phyloP scores from a whole-genome alignment of 225 moss, liverwort and hornwort species.

The Pseudoscleropodium purum region DNA sequence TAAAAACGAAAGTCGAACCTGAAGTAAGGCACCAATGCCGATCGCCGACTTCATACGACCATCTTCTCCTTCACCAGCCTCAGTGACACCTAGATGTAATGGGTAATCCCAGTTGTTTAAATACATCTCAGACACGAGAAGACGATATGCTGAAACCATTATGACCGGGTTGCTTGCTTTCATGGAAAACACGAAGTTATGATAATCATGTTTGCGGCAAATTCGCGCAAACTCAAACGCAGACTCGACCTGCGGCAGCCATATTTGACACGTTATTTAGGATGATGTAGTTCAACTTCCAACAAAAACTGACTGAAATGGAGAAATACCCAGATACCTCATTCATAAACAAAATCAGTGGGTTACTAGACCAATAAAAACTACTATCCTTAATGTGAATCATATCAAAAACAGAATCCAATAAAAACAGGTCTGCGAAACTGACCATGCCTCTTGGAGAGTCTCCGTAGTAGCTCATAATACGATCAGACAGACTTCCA shows the following conservation, averaged over 20 bases:
- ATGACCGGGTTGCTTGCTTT: slow-evolving; percentile 99
- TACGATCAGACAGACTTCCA: slow-evolving; percentile 95
- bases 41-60: slow-evolving; percentile 99
- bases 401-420: neutral
- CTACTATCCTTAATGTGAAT: neutral
- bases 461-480: slow-evolving; percentile 99
- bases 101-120: slow-evolving; percentile 92
- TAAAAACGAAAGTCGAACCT: slow-evolving; percentile 33
- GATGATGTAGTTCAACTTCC: neutral
- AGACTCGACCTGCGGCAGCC: slow-evolving; percentile 69
- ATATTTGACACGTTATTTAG: neutral
- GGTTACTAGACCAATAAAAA: neutral
- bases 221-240: slow-evolving; percentile 96
- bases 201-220: slow-evolving; percentile 82
- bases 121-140: slow-evolving; percentile 94
- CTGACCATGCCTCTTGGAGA: slow-evolving; percentile 96
- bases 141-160: slow-evolving; percentile 94
- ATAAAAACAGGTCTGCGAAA: neutral
- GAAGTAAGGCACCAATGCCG: slow-evolving; percentile 86
- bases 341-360: neutral
- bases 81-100: slow-evolving; percentile 94
- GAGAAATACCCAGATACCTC: neutral
- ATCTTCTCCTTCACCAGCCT: slow-evolving; percentile 99
- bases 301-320: neutral
- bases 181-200: slow-evolving; percentile 97